Evolutionary conservation across 495 filamentous ascomycete species (phyloP), one percentile per base, ranked within the genome.

Genomic region (Aspergillus sclerotiicarbonarius): DNA sequence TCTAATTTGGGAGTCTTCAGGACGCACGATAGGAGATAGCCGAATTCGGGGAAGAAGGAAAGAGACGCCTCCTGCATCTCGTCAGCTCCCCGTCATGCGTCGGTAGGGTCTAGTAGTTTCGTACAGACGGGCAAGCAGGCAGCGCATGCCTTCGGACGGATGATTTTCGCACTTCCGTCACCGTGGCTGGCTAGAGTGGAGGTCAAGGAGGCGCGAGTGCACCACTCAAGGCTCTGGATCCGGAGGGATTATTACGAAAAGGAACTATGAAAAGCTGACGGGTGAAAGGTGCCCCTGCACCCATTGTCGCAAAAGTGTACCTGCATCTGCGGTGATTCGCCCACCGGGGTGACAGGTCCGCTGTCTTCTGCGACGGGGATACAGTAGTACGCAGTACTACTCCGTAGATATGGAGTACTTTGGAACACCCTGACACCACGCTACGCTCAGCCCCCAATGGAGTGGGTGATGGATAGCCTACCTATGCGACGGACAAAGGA

Each of bases 181-280:
- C n/a, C 19, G 53, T 56, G 60, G 52, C 60, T 56, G 53, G 56
- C 51, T 54, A 53, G 19, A 49, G 25, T 44, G 15, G 45, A 55
- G 51, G 29, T 16, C 18, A 30, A 45, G 32, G 19, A 47, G 31
- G 30, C 8, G 18, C 7, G 19, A 9, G 16, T 18, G 10, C 44
- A 21, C 29, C 13, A n/a, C 4, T 30, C 21, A 9, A 21, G 18
- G 5, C 1, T 47, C 8, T 18, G 16, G 2, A 30, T 30, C 12
- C 8, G 19, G 20, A 49, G 46, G 9, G 29, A n/a, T 30, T 29
- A 15, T 8, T 15, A 41, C 13, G 5, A n/a, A 3, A 9, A 35
- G 5, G n/a, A 41, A n/a, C n/a, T n/a, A n/a, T 12, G 37, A n/a
- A n/a, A 41, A 10, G 33, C 33, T n/a, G 13, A 12, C 37, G n/a